Evolutionary conservation across 2,329 filamentous ascomycete genomes (phyloP), one percentile per base, ranked within the genome.

Genomic region (Mycogone perniciosa): DNA sequence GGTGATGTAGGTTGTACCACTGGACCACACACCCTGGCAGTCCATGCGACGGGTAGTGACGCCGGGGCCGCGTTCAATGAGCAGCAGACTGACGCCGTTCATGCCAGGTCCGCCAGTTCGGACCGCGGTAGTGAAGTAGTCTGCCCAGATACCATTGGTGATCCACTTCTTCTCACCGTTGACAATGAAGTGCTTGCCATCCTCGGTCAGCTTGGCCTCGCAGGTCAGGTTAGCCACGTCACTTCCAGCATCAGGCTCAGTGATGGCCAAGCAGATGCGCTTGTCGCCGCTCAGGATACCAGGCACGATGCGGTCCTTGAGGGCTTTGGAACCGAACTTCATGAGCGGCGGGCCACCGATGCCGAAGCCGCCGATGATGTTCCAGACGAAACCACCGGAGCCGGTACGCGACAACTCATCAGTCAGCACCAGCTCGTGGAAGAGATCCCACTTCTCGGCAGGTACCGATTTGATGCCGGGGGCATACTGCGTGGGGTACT

Each of bases 111-210:
- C 86, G 57, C 87, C 90, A 9, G 93, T 99, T 54, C 93, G 86
- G 37, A 99, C 93, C 29, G 92, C 93, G 10, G 89, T 95, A 50
- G 93, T 97, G 77, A 97, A 97, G 76, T 97, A 99, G 70, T 99
- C 93, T 56, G 79, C 82, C 89, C 90, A 96, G 64, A 96, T 82
- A 64, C 93, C 93, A 72, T 99, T 99, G 63, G 92, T 97, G 71
- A 97, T 97, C 92, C 93, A 97, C 76, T 99, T 99, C 86, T 99
- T 97, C 82, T 96, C 92, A 50, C 93, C 93, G 65, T 97, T 99
- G 72, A 99, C 93, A 60, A 97, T 97, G 73, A 95, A 99, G 75
- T 97, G 89, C 77, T 97, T 97, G 64, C 93, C 93, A 63, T 99
- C 93, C 61, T 93, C 88, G 56, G 81, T 88, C 52, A 97, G 80